Evolutionary conservation across 306 rosid genomes (phyloP).

Genomic region (Arachis hypogaea): DNA sequence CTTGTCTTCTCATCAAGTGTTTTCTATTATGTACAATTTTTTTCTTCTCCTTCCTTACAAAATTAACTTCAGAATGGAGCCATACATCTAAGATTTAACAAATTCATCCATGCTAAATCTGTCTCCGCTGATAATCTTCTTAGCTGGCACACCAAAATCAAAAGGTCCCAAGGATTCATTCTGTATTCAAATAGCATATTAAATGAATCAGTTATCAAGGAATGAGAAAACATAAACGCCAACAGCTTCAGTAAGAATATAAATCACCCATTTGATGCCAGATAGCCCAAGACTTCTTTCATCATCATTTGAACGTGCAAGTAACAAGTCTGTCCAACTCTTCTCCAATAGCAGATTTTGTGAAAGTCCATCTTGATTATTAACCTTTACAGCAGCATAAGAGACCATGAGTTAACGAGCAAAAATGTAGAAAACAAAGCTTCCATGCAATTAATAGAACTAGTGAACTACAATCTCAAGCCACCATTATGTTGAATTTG

Average conservation of each 20-base stretch:
- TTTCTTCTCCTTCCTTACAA: constrained; percentile 26
- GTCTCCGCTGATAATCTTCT: constrained; percentile 57
- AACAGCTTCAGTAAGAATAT: constrained; percentile 11
- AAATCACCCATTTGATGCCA: constrained; percentile 82
- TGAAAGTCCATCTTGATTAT: constrained; percentile 43
- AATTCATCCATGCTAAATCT: constrained; percentile 47
- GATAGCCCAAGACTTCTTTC: constrained; percentile 87
- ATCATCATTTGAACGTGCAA: constrained; percentile 51
- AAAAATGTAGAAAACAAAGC: constrained; percentile 23
- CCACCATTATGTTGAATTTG: background rate
- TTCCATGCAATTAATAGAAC: constrained; percentile 26
- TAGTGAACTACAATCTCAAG: constrained; percentile 23
- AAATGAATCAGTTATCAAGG: constrained; percentile 26
- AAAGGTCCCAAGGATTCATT: constrained; percentile 80
- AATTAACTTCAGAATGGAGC: constrained; percentile 25
- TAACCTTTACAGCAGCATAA: constrained; percentile 49
- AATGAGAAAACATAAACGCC: background rate
- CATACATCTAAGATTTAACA: constrained; percentile 50
- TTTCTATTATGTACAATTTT: constrained; percentile 38
- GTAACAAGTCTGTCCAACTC: constrained; percentile 45
- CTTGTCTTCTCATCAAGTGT: constrained; percentile 7
- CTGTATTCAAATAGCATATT: constrained; percentile 49
- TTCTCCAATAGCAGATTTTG: constrained; percentile 50
- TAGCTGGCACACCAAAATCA: constrained; percentile 73
- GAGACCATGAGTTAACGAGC: constrained; percentile 14